Conservation (phyloP, 31 red algal genomes). For the Asparagopsis taxiformis region DNA sequence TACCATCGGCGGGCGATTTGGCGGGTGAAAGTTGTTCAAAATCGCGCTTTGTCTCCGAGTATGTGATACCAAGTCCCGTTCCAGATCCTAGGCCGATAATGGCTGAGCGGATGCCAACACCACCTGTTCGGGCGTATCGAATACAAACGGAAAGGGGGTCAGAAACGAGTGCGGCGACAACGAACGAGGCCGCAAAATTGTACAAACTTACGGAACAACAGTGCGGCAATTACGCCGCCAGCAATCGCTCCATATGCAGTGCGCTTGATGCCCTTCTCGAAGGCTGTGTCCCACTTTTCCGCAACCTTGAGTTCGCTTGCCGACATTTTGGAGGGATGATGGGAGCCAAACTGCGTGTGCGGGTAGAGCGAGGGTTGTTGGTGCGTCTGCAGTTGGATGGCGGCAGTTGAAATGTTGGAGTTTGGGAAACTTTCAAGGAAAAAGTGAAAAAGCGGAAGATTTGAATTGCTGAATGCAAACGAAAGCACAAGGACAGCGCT, state of each 20-base stretch:
- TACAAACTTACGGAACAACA: slow-evolving; percentile 96
- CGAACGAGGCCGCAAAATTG: background rate
- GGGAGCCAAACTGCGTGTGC: too few species aligned
- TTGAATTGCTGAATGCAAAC: background rate
- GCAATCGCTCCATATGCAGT: slow-evolving; percentile 86
- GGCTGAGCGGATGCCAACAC: slow-evolving; percentile 62
- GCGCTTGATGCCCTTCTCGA: slow-evolving; percentile 95
- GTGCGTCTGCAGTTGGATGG: background rate
- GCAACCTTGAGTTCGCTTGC: slow-evolving; percentile 75
- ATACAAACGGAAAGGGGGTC: background rate
- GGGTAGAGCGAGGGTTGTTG: background rate
- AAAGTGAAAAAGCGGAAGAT: background rate
- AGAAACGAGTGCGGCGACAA: slow-evolving; percentile 5
- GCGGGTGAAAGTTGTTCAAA: slow-evolving; percentile 63
- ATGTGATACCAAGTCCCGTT: slow-evolving; percentile 86
- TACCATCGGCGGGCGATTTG: slow-evolving; percentile 4
- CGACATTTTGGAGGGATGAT: slow-evolving; percentile 18
- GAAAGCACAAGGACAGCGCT: background rate
- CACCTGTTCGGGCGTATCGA: too few species aligned
- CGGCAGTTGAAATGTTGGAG: background rate
- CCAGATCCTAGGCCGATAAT: slow-evolving; percentile 81
- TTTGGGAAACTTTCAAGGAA: background rate
- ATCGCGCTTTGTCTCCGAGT: slow-evolving; percentile 86
- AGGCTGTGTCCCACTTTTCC: slow-evolving; percentile 86
- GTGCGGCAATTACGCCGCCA: slow-evolving; percentile 69